Evolutionary conservation across 2,329 filamentous ascomycete species (phyloP).

Genomic region (Paraphaeosphaeria minitans): DNA sequence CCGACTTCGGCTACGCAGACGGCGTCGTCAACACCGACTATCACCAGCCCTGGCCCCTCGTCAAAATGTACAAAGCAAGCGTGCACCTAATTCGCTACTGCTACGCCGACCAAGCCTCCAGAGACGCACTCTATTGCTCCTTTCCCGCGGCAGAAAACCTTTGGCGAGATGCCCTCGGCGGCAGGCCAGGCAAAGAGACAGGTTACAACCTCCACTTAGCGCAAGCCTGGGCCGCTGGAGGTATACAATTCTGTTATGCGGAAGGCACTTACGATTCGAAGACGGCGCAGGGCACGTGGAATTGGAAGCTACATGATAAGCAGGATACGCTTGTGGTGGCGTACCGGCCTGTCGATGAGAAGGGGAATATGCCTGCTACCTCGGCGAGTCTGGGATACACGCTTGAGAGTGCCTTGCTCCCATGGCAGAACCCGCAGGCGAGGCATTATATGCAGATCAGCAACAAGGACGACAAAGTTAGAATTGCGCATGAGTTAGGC

Average conservation of each 20-base stretch:
- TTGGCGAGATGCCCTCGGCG: neutral
- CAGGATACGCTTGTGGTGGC: constrained; percentile 5
- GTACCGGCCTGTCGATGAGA: constrained; percentile 5
- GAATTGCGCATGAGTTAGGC: constrained; percentile 8
- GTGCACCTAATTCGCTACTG: neutral
- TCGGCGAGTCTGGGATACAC: constrained; percentile 5
- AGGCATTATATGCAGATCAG: constrained; percentile 7
- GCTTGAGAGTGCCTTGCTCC: neutral
- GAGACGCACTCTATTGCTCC: neutral
- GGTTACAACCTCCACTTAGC: neutral
- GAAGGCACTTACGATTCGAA: neutral
- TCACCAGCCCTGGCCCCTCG: constrained; percentile 6
- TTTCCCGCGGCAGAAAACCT: neutral
- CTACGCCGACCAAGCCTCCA: constrained; percentile 4
- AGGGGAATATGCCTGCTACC: neutral
- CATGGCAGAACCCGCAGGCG: neutral
- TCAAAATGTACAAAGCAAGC: neutral
- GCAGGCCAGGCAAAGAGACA: neutral
- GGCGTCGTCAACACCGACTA: neutral
- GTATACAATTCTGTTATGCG: constrained; percentile 1
- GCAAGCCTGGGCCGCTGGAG: neutral
- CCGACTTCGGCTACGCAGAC: neutral
- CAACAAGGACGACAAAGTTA: neutral
- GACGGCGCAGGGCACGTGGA: neutral
- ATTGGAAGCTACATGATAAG: neutral